These are phyloP conservation scores for Nemania sp. DNA, from an alignment of 2,329 filamentous ascomycete genomes.

Conservation along the genomic window DNA sequence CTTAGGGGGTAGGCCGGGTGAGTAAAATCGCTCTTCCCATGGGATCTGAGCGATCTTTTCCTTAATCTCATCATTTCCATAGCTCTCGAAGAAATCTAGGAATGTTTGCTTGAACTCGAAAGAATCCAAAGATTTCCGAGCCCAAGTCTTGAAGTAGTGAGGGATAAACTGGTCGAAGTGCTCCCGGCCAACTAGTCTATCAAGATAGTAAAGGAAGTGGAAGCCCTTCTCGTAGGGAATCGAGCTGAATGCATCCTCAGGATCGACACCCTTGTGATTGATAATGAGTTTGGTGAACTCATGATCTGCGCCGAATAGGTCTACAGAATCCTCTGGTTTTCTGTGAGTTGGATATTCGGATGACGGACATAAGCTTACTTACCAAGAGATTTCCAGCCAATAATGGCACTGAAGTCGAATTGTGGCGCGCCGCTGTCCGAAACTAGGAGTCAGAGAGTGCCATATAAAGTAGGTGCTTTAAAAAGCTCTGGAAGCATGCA, in stretches of 20 bases:
- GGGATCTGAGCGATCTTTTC: slow-evolving; percentile 79
- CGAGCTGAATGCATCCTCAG: slow-evolving; percentile 93
- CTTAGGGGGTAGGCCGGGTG: slow-evolving; percentile 89
- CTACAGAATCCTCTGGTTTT: slow-evolving; percentile 75
- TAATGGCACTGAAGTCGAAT: slow-evolving; percentile 94
- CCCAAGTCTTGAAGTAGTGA: slow-evolving; percentile 90
- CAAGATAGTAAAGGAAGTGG: slow-evolving; percentile 91
- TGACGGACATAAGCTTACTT: slow-evolving; percentile 38
- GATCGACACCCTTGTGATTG: slow-evolving; percentile 89
- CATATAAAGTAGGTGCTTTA: background rate
- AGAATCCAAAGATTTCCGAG: slow-evolving; percentile 87
- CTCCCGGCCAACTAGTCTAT: slow-evolving; percentile 84
- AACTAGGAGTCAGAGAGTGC: slow-evolving; percentile 15
- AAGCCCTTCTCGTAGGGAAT: slow-evolving; percentile 98
- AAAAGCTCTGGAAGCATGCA: background rate
- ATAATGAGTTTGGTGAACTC: slow-evolving; percentile 93
- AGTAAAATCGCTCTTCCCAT: slow-evolving; percentile 91
- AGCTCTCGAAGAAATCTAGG: slow-evolving; percentile 80
- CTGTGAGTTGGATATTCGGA: slow-evolving; percentile 22
- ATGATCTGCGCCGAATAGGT: slow-evolving; percentile 83
- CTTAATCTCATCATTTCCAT: slow-evolving; percentile 71
- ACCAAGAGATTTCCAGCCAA: slow-evolving; percentile 91
- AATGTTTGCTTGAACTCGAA: slow-evolving; percentile 94
- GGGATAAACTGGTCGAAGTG: slow-evolving; percentile 96
- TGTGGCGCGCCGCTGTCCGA: slow-evolving; percentile 73